Conservation (phyloP, 306 rosid species). For the Clitoria ternatea region DNA sequence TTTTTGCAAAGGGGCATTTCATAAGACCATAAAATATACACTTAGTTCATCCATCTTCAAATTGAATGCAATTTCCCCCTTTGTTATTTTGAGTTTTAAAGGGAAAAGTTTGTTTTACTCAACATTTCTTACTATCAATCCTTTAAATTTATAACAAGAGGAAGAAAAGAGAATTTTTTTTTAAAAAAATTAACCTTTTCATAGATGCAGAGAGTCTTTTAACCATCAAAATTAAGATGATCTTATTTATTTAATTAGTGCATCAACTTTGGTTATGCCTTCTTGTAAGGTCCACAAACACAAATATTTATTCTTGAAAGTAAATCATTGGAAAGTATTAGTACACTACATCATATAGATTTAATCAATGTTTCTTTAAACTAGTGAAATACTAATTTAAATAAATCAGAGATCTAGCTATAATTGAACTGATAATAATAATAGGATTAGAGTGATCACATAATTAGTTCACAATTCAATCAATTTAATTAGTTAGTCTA, state of each 20-base stretch:
- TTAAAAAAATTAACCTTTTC: neutral
- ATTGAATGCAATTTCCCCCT: neutral
- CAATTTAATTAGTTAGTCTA: no score
- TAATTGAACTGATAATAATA: no score
- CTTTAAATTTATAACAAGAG: no score
- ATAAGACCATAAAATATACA: neutral
- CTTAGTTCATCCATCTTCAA: neutral
- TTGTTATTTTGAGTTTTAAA: neutral
- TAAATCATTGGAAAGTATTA: neutral
- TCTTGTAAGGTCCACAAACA: neutral
- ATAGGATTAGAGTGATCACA: no score
- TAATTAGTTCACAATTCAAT: no score
- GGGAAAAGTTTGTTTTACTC: neutral
- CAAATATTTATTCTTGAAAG: neutral
- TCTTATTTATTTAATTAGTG: neutral
- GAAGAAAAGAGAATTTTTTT: no score
- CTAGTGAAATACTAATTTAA: no score
- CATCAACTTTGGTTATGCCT: neutral
- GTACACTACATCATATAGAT: neutral
- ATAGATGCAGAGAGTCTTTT: neutral
- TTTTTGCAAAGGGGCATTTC: neutral
- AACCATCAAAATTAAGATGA: neutral
- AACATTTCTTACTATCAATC: neutral
- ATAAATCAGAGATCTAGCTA: no score
- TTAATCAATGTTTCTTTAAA: no score